phyloP scores from a whole-genome alignment of 345 rosid genomes.

The Theobroma cacao region DNA sequence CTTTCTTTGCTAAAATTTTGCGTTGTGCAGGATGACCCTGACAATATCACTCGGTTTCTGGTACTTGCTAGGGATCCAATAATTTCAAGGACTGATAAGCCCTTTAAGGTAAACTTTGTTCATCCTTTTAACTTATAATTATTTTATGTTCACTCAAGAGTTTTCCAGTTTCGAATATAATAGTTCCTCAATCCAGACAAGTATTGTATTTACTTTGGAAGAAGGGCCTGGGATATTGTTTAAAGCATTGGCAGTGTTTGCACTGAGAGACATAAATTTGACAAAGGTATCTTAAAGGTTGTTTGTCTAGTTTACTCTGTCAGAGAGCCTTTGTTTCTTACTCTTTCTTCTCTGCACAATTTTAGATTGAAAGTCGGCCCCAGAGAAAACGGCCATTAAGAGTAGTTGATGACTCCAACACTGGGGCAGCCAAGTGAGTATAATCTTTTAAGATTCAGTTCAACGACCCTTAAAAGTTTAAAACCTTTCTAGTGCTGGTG shows the following conservation, averaged over 20 bases:
- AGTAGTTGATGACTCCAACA: conserved; percentile 53
- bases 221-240: conserved; percentile 57
- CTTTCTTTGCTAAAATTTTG: conserved; percentile 5
- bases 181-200: conserved; percentile 34
- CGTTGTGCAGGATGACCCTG: conserved; percentile 33
- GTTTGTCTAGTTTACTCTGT: background rate
- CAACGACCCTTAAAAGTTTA: background rate
- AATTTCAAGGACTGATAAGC: conserved; percentile 37
- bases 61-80: conserved; percentile 63
- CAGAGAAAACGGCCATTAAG: conserved; percentile 49
- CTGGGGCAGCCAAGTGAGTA: conserved; percentile 51
- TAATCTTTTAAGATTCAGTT: background rate
- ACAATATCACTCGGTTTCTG: conserved; percentile 43
- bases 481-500: background rate
- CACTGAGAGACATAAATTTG: conserved; percentile 46
- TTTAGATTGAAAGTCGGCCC: conserved; percentile 54
- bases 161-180: background rate
- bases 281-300: conserved; percentile 35
- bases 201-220: conserved; percentile 50
- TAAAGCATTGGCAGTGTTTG: conserved; percentile 58
- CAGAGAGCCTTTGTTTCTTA: background rate
- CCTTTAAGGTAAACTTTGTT: conserved; percentile 32
- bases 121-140: background rate
- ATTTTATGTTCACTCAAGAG: background rate
- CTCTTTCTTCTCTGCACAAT: background rate